Evolutionary conservation across 108 stramenopile genomes (phyloP).

Genomic region (Cyclostephanos invisitatus): DNA sequence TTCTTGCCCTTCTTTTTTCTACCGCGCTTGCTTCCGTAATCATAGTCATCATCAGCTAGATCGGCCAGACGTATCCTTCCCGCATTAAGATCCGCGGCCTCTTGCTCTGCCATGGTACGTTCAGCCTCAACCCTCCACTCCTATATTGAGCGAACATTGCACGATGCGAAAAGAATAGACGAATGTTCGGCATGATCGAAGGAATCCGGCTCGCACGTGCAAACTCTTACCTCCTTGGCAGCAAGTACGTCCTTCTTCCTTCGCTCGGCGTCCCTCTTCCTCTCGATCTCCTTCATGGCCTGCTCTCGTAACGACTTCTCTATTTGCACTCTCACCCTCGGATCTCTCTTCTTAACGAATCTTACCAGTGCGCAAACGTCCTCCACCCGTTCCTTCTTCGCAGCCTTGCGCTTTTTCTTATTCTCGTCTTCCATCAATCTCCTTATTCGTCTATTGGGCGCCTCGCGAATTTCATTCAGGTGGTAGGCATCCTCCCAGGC

Average conservation of each 20-base stretch:
- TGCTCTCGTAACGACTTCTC: conserved; percentile 57
- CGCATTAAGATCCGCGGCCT: conserved; percentile 76
- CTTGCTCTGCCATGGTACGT: conserved; percentile 61
- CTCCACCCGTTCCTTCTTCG: conserved; percentile 70
- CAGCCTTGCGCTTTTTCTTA: conserved; percentile 69
- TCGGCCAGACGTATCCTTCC: conserved; percentile 86
- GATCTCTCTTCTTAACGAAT: conserved; percentile 89
- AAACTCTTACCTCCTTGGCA: conserved; percentile 52
- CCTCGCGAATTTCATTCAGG: conserved; percentile 60
- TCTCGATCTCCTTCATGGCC: conserved; percentile 47
- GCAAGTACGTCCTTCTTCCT: conserved; percentile 51
- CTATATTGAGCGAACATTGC: conserved; percentile 2
- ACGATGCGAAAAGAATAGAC: background rate
- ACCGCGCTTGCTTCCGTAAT: conserved; percentile 63
- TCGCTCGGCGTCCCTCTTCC: conserved; percentile 50
- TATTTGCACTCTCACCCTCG: conserved; percentile 62
- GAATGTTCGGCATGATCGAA: conserved; percentile 7
- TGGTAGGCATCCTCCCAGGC: conserved; percentile 84
- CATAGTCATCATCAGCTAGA: conserved; percentile 82
- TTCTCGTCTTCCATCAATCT: conserved; percentile 89
- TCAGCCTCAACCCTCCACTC: conserved; percentile 69
- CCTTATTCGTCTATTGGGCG: conserved; percentile 72
- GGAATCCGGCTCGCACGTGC: background rate
- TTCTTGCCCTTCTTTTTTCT: conserved; percentile 60
- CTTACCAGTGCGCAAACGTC: conserved; percentile 71